Evolutionary conservation across 106 monocot genomes (phyloP).

Genomic region (Vanilla planifolia): DNA sequence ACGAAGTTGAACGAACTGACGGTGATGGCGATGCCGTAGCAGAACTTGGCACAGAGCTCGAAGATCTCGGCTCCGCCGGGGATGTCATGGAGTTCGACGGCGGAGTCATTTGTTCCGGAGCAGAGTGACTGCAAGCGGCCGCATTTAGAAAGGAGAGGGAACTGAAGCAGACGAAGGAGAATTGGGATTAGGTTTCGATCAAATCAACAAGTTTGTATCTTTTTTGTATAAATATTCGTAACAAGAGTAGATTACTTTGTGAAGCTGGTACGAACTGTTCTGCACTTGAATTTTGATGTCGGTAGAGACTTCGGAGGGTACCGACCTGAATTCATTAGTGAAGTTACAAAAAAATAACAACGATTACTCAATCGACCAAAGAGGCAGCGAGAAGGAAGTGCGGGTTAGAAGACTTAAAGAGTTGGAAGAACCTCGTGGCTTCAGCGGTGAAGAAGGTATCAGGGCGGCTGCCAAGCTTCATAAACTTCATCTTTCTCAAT

Average conservation of each 20-base stretch:
- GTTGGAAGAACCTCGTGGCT: constrained; percentile 30
- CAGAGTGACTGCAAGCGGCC: constrained; percentile 42
- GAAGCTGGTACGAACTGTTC: constrained; percentile 48
- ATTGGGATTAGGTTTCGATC: neutral
- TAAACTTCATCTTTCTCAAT: constrained; percentile 82
- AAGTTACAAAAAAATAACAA: neutral
- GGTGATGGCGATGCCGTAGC: constrained; percentile 75
- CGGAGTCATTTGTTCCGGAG: constrained; percentile 14
- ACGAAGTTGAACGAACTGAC: constrained; percentile 67
- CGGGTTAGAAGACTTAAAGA: neutral
- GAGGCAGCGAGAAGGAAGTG: neutral
- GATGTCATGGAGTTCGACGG: constrained; percentile 47
- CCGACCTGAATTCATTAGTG: constrained; percentile 31
- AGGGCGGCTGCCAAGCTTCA: constrained; percentile 83
- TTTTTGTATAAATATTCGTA: neutral
- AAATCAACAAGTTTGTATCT: neutral
- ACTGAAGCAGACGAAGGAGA: constrained; percentile 22
- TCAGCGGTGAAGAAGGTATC: constrained; percentile 76
- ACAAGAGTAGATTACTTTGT: too few relatives aligned
- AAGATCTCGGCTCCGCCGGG: constrained; percentile 78
- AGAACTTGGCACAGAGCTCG: constrained; percentile 84
- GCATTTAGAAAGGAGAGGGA: constrained; percentile 85
- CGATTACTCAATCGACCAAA: neutral
- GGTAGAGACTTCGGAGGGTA: constrained; percentile 61
- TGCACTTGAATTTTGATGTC: constrained; percentile 69